Evolutionary conservation across 495 filamentous ascomycete species (phyloP).

Genomic region (Stereocaulon alpinum): DNA sequence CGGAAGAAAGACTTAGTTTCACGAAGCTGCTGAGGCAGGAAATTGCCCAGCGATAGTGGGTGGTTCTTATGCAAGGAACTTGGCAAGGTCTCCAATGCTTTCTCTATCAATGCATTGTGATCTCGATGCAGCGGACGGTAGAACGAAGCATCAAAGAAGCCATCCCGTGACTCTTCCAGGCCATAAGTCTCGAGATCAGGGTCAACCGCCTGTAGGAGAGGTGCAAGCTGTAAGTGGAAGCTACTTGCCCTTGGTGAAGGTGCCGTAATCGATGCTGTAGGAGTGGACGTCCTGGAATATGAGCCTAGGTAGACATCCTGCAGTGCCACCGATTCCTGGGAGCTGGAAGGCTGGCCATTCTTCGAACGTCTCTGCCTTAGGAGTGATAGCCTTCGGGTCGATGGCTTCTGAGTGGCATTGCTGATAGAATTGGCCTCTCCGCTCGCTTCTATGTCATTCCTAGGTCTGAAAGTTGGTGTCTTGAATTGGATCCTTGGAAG

Average conservation of each 20-base stretch:
- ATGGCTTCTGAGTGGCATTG: neutral
- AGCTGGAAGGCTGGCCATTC: neutral
- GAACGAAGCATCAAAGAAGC: slow-evolving; percentile 51
- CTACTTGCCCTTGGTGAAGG: slow-evolving; percentile 25
- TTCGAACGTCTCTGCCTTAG: neutral
- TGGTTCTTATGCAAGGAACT: slow-evolving; percentile 31
- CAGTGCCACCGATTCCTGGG: neutral
- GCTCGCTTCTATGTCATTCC: neutral
- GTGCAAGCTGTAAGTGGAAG: slow-evolving; percentile 30
- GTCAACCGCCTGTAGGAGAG: slow-evolving; percentile 31
- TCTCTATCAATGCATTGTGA: slow-evolving; percentile 25
- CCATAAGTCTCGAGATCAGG: slow-evolving; percentile 41
- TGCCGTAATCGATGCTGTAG: slow-evolving; percentile 9
- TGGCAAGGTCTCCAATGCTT: slow-evolving; percentile 32
- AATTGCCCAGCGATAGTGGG: slow-evolving; percentile 33
- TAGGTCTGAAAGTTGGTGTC: slow-evolving; percentile 1
- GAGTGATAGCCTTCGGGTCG: neutral
- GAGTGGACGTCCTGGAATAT: slow-evolving; percentile 17
- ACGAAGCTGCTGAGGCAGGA: slow-evolving; percentile 37
- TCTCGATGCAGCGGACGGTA: slow-evolving; percentile 30
- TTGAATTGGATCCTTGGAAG: neutral
- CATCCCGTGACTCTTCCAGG: slow-evolving; percentile 44
- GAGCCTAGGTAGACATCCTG: slow-evolving; percentile 28
- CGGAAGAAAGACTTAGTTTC: slow-evolving; percentile 28
- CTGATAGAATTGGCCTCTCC: neutral